Evolutionary conservation across 2,329 filamentous ascomycete genomes (phyloP).

Genomic region (Fusarium globosum): DNA sequence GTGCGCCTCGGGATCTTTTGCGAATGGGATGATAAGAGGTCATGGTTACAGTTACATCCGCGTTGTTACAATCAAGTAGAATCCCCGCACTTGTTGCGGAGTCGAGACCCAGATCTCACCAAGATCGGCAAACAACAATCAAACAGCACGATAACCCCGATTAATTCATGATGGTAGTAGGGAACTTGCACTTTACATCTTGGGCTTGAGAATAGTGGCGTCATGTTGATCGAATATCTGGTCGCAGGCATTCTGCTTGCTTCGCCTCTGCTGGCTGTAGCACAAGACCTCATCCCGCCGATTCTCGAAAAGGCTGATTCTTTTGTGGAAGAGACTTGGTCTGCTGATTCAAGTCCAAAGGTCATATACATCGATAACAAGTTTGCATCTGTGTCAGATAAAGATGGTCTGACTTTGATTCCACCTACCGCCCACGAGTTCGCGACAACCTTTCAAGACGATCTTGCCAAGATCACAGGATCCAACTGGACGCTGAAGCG

Average conservation of each 20-base stretch:
- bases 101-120: neutral
- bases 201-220: fast-evolving
- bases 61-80: neutral
- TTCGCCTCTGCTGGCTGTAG: neutral
- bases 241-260: neutral
- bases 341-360: neutral
- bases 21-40: neutral
- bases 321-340: slow-evolving; percentile 2
- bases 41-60: slow-evolving; percentile 13
- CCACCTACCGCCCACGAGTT: slow-evolving; percentile 15
- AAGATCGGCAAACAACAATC: neutral
- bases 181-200: fast-evolving
- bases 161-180: neutral
- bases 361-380: neutral
- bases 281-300: slow-evolving; percentile 11
- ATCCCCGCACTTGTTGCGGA: slow-evolving; percentile 6
- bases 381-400: neutral
- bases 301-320: neutral
- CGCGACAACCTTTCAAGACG: slow-evolving; percentile 7
- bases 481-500: slow-evolving; percentile 18
- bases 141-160: neutral
- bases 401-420: neutral
- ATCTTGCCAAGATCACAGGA: slow-evolving; percentile 2
- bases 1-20: neutral
- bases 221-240: neutral